Evolutionary conservation across 768 basidiomycete species (phyloP), one percentile per base, ranked within the genome.

Genomic region (Psilocybe subaeruginosa): DNA sequence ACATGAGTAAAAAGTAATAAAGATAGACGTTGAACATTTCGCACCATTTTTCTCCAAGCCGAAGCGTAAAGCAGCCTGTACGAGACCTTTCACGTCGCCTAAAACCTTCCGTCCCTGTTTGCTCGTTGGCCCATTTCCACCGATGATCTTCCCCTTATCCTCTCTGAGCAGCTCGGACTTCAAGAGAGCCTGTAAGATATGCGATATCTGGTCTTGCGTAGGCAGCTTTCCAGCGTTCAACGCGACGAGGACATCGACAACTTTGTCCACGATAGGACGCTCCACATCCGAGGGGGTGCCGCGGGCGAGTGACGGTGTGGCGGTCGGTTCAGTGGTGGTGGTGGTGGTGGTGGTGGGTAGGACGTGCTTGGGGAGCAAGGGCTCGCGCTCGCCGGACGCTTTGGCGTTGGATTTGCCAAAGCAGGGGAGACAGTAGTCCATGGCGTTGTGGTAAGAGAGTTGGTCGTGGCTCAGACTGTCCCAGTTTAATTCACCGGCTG

Each of bases 151-250:
- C 1, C 57, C 49, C 5, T 47, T 45, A 7, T 65, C 67, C 23
- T 62, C 60, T 11, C 62, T 63, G 14, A 77, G 64, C 5, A 77
- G 23, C 31, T 70, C 70, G 0, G 75, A 78, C 8, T 61, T 64
- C 47, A 77, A 60, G 0, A 71, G 48, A 3, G 45, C 54, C 49
- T 68, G 72, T 31, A 78, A 51, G 35, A 76, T 63, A 1, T 47
- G 49, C 12, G 69, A 65, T 3, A 76, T 45, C 58, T 80, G 79
- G 31, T 73, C 71, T 57, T 78, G 76, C 4, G 77, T 75, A 41
- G 78, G 79, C 6, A 80, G 61, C 55, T 79, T 79, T 19, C 78
- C 78, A 6, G 75, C 66, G 45, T 75, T 75, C 8, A 78, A 27
- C 14, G 75, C 77, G 3, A 73, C 75, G 8, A 77, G 57, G n/a